These are phyloP conservation scores for Amanita pallidorosea DNA, from an alignment of 768 basidiomycete genomes.

Conservation along the genomic window DNA sequence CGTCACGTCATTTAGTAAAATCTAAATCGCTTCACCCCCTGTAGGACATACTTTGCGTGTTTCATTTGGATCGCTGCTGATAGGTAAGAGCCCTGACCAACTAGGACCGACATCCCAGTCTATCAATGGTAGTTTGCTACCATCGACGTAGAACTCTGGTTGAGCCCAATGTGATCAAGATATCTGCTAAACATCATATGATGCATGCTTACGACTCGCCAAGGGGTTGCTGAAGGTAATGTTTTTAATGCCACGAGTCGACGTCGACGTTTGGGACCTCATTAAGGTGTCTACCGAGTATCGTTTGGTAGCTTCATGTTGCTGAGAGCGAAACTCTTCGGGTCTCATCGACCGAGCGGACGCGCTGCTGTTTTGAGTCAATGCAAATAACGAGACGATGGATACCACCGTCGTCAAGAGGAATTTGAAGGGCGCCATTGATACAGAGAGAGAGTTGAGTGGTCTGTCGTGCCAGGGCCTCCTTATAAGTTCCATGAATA, in stretches of 20 bases:
- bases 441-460: no score
- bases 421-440: no score
- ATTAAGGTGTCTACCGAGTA: not conserved
- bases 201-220: conserved; percentile 37
- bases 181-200: no score
- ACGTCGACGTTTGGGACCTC: not conserved
- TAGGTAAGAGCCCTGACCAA: conserved; percentile 67
- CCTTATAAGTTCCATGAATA: no score
- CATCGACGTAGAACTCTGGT: conserved; percentile 62
- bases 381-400: not conserved
- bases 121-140: conserved; percentile 51
- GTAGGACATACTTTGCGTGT: no score
- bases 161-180: not conserved
- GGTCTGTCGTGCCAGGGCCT: no score
- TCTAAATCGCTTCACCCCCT: no score
- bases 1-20: no score
- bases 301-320: not conserved
- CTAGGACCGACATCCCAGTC: conserved; percentile 68
- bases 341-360: not conserved
- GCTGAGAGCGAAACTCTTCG: not conserved
- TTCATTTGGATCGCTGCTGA: conserved; percentile 29
- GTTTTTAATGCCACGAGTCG: conserved; percentile 19
- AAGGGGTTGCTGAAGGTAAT: conserved; percentile 63
- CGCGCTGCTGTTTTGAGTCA: not conserved
- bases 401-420: no score